Evolutionary conservation across 2,329 filamentous ascomycete species (phyloP).

Genomic region (Xylaria sp.): DNA sequence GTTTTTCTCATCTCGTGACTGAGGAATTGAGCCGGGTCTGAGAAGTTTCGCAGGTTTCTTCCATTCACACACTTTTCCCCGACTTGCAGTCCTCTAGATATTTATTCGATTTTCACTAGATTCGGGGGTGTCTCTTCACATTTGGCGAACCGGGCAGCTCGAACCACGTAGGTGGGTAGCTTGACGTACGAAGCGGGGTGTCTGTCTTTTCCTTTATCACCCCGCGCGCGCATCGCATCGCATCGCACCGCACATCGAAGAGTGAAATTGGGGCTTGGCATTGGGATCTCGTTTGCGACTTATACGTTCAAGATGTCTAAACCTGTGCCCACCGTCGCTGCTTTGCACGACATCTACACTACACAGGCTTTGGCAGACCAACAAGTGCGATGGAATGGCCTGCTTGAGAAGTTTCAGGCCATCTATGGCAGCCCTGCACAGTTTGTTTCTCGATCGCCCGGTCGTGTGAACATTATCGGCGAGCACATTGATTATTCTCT

Average conservation of each 20-base stretch:
- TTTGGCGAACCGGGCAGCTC: not conserved
- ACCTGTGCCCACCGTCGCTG: constrained; percentile 77
- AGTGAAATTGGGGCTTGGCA: constrained; percentile 17
- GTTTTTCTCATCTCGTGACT: constrained; percentile 20
- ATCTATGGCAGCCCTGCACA: constrained; percentile 76
- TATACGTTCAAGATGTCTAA: constrained; percentile 58
- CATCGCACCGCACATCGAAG: constrained; percentile 11
- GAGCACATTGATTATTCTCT: constrained; percentile 99
- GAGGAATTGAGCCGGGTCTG: constrained; percentile 11
- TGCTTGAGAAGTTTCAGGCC: constrained; percentile 77
- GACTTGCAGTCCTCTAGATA: not conserved
- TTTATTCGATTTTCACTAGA: not conserved
- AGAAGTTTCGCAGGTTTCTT: not conserved
- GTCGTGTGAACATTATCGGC: constrained; percentile 97
- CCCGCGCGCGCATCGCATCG: not conserved
- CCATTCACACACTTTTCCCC: not conserved
- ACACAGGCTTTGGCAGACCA: constrained; percentile 75
- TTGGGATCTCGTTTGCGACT: constrained; percentile 10
- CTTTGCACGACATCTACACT: constrained; percentile 86
- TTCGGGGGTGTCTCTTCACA: not conserved
- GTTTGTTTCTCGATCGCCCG: constrained; percentile 90
- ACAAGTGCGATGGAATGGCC: constrained; percentile 77
- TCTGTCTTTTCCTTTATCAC: not conserved
- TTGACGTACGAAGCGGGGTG: constrained; percentile 25
- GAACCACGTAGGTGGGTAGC: constrained; percentile 1